Conservation (phyloP, 2,329 filamentous ascomycete species). For the Penicillium corylophilum region DNA sequence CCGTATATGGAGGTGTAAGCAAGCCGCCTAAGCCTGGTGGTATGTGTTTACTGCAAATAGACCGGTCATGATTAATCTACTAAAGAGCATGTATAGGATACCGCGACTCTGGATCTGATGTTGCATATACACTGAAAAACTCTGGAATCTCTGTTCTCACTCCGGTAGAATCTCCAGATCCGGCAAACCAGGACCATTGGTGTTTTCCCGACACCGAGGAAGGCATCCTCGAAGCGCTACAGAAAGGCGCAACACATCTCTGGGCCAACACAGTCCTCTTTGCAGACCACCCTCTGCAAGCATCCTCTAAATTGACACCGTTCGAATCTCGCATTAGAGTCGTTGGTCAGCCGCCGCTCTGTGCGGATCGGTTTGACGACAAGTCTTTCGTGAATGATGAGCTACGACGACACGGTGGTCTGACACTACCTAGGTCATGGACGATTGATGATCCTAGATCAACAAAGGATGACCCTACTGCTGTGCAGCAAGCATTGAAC, state of each 20-base stretch:
- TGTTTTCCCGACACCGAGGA: slow-evolving; percentile 47
- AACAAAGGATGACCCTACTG: background rate
- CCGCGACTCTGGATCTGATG: slow-evolving; percentile 51
- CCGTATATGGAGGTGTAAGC: slow-evolving; percentile 47
- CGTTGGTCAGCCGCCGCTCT: slow-evolving; percentile 48
- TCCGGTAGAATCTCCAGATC: slow-evolving; percentile 29
- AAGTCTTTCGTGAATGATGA: slow-evolving; percentile 51
- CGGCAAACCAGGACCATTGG: slow-evolving; percentile 37
- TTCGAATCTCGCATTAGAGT: slow-evolving; percentile 37
- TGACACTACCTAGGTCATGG: slow-evolving; percentile 45
- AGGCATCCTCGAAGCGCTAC: slow-evolving; percentile 43
- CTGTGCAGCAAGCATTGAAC: background rate
- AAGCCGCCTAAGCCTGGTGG: slow-evolving; percentile 54
- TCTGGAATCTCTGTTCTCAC: slow-evolving; percentile 36
- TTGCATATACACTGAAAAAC: slow-evolving; percentile 43
- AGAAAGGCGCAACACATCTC: slow-evolving; percentile 45
- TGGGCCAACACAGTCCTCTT: slow-evolving; percentile 56
- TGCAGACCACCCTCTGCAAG: slow-evolving; percentile 49
- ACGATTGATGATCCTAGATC: slow-evolving; percentile 21
- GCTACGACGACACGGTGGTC: slow-evolving; percentile 36
- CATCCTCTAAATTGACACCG: slow-evolving; percentile 33
- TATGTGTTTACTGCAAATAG: slow-evolving; percentile 16
- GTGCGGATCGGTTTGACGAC: slow-evolving; percentile 53
- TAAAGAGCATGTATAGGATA: slow-evolving; percentile 39
- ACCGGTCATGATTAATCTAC: background rate